Evolutionary conservation across 106 monocot species (phyloP).

Genomic region (Iris macrosiphon): DNA sequence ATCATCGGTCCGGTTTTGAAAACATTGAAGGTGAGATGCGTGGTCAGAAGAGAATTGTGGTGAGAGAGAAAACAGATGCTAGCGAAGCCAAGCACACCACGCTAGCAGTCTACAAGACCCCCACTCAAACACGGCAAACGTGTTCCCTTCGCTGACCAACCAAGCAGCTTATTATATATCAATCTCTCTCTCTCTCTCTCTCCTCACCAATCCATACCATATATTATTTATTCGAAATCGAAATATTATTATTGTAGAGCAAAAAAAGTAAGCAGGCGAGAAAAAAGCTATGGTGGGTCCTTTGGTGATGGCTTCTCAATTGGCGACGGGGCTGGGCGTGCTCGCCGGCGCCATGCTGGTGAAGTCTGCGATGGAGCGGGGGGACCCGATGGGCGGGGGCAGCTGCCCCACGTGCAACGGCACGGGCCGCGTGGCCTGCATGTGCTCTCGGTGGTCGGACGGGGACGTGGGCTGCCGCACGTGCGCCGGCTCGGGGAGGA

Average conservation of each 20-base stretch:
- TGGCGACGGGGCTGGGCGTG: constrained; percentile 14
- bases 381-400: constrained; percentile 1
- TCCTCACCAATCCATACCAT: no score
- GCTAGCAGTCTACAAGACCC: no score
- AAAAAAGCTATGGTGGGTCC: not conserved
- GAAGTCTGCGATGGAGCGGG: not conserved
- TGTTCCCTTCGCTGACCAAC: constrained; percentile 2
- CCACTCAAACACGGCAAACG: not conserved
- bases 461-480: constrained; percentile 84
- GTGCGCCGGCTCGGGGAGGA: constrained; percentile 73
- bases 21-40: no score
- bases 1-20: no score
- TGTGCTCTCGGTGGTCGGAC: constrained; percentile 85
- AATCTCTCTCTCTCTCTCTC: not conserved
- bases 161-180: not conserved
- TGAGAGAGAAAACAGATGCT: no score
- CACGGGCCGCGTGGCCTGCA: constrained; percentile 60
- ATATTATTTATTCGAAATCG: no score
- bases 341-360: constrained; percentile 21
- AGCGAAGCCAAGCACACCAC: no score
- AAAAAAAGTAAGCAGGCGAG: not conserved
- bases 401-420: constrained; percentile 72
- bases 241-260: not conserved
- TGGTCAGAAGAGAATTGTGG: no score
- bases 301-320: constrained; percentile 7